Evolutionary conservation across 495 filamentous ascomycete species (phyloP), one percentile per base, ranked within the genome.

Genomic region (Bombardia bombarda): DNA sequence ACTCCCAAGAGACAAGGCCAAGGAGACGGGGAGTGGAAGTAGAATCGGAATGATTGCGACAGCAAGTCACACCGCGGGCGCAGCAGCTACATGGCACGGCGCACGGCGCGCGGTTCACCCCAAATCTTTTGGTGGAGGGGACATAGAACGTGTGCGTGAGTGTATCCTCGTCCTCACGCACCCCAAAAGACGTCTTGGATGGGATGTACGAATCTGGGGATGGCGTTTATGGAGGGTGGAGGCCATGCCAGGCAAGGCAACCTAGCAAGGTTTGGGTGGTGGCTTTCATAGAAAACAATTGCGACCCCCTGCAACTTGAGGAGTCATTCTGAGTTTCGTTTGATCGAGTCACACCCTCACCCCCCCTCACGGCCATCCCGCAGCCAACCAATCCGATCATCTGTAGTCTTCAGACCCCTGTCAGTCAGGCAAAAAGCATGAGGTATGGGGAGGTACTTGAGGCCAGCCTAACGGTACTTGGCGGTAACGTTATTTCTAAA

Each of bases 31-130:
- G 35, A 43, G 37, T 36, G 45, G 49, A 40, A 36, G 30, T 30
- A 30, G 13, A 30, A 30, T 47, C 35, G 46, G 40, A 40, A 47
- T 21, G 41, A 52, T 51, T 56, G 53, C 50, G 53, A 45, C 53
- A 56, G 50, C 50, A 46, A 32, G 50, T 56, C 47, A 50, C 53
- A 56, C 53, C n/a, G n/a, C n/a, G n/a, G n/a, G n/a, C n/a, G n/a
- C n/a, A n/a, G n/a, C n/a, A n/a, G n/a, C n/a, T n/a, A 47, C 38
- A 18, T 17, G 24, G 7, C 16, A 42, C 42, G 47, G 48, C 45
- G 49, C 46, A 53, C 50, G 50, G 40, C 53, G 53, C 49, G 50
- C 51, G 40, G 42, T 43, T 38, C 46, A 26, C 43, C 44, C 32
- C n/a, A n/a, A n/a, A n/a, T n/a, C n/a, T n/a, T n/a, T n/a, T n/a